phyloP scores from a whole-genome alignment of 2,329 filamentous ascomycete genomes.

The Zymoseptoria tritici region DNA sequence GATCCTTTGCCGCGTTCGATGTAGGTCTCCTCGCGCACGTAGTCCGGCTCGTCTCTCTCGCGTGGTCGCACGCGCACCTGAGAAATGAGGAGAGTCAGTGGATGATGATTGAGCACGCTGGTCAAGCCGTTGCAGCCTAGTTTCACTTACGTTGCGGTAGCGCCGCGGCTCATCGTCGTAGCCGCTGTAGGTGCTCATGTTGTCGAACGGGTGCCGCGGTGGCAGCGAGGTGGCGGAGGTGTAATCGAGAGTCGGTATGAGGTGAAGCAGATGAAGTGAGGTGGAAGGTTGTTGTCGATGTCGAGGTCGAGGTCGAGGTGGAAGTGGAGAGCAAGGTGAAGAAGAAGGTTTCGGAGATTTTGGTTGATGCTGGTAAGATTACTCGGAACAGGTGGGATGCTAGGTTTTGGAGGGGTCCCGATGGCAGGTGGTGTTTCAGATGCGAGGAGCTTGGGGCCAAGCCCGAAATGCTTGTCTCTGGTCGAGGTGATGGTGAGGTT shows the following conservation, averaged over 20 bases:
- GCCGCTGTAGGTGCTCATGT: slow-evolving; percentile 45
- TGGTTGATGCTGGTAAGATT: not conserved
- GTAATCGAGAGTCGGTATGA: not conserved
- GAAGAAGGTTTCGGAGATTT: not conserved
- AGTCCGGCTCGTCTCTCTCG: slow-evolving; percentile 45
- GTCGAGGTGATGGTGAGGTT: slow-evolving; percentile 3
- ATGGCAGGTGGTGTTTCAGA: slow-evolving; percentile 1
- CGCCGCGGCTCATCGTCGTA: slow-evolving; percentile 43
- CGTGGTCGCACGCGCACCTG: slow-evolving; percentile 34
- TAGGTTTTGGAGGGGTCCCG: slow-evolving; percentile 1
- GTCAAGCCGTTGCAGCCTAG: not conserved
- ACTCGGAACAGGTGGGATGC: slow-evolving; percentile 4
- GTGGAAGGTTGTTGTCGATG: not conserved
- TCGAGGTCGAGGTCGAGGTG: not conserved
- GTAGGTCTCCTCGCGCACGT: slow-evolving; percentile 44
- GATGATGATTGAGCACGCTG: not conserved
- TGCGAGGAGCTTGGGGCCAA: not conserved
- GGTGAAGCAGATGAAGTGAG: not conserved
- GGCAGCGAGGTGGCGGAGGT: not conserved
- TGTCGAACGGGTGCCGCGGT: slow-evolving; percentile 6
- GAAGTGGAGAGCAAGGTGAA: not conserved
- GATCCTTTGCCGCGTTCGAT: slow-evolving; percentile 40
- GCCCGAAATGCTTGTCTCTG: not conserved
- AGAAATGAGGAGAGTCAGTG: slow-evolving; percentile 3
- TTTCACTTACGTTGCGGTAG: slow-evolving; percentile 29